A percentile compares a stretch with the other conserved stretches of the same genome.
Conservation (phyloP, 257 asterid species). For the Lavandula angustifolia region DNA sequence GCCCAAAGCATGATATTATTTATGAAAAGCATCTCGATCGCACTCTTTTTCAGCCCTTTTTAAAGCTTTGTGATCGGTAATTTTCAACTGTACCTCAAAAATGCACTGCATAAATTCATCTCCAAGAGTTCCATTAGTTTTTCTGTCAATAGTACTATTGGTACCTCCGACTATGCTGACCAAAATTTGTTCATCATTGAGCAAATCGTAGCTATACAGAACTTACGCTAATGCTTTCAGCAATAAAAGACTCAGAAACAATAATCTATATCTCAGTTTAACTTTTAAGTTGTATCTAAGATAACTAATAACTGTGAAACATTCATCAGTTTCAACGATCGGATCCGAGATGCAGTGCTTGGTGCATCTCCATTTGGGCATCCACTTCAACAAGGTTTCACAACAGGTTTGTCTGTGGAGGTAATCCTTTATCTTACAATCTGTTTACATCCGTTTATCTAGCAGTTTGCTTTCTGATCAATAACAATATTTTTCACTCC, state of each 20-base stretch:
- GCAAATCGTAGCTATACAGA: background rate
- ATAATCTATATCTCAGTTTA: background rate
- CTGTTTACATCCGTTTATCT: background rate
- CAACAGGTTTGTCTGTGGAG: constrained; percentile 85
- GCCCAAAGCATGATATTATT: background rate
- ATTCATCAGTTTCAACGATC: constrained; percentile 81
- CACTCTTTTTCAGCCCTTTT: background rate
- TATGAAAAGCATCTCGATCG: background rate
- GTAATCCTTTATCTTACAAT: constrained; percentile 44
- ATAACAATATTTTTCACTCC: background rate
- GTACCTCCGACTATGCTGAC: background rate
- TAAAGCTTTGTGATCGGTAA: background rate
- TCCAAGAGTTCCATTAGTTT: background rate
- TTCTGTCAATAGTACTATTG: background rate
- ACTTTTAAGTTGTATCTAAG: constrained; percentile 9
- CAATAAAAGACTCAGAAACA: background rate
- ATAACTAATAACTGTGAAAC: constrained; percentile 6
- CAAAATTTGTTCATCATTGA: background rate
- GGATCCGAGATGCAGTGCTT: constrained; percentile 89
- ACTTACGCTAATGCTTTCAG: background rate
- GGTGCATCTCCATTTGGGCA: constrained; percentile 99
- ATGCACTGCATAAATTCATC: background rate
- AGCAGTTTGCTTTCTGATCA: constrained; percentile 14
- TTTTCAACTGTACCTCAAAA: background rate
- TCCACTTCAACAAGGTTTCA: constrained; percentile 92